Percentiles rank a stretch among this genome's conserved stretches.
phyloP scores from a whole-genome alignment of 768 basidiomycete species.

The Bullera alba region DNA sequence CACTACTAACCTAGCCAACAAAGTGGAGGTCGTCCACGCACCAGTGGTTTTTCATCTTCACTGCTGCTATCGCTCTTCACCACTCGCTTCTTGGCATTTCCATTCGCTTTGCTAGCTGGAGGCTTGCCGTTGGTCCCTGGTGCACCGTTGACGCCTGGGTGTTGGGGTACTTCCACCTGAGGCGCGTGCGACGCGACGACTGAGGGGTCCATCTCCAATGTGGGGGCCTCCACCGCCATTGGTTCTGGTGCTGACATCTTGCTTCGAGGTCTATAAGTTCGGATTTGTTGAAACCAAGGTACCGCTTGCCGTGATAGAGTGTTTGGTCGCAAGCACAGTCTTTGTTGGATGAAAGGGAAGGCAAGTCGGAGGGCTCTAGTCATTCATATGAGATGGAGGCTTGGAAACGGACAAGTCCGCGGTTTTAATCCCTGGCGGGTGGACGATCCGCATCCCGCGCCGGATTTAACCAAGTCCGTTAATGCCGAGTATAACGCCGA shows the following conservation, averaged over 20 bases:
- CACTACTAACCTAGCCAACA: not conserved
- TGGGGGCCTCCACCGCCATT: conserved; percentile 36
- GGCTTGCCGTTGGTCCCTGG: conserved; percentile 10
- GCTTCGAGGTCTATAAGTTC: not conserved
- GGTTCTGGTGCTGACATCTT: conserved; percentile 7
- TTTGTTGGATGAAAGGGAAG: too few relatives aligned
- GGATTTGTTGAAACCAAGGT: not conserved
- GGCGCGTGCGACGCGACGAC: conserved; percentile 21
- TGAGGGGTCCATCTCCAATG: conserved; percentile 3
- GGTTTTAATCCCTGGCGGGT: too few relatives aligned
- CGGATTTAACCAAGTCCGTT: too few relatives aligned
- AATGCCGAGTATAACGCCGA: too few relatives aligned
- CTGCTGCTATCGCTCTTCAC: conserved; percentile 12
- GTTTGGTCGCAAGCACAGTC: too few relatives aligned
- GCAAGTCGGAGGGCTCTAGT: too few relatives aligned
- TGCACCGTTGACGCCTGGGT: conserved; percentile 6
- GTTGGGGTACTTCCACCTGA: too few relatives aligned
- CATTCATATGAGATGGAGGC: too few relatives aligned
- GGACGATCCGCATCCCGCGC: too few relatives aligned
- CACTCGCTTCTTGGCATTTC: conserved; percentile 5
- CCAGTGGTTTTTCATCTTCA: conserved; percentile 38
- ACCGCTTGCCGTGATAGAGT: too few relatives aligned
- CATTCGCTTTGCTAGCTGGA: conserved; percentile 1
- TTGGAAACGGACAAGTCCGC: too few relatives aligned
- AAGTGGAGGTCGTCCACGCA: conserved; percentile 5